Evolutionary conservation across 345 rosid species (phyloP), one percentile per base, ranked within the genome.

Genomic region (Citrus inodora): DNA sequence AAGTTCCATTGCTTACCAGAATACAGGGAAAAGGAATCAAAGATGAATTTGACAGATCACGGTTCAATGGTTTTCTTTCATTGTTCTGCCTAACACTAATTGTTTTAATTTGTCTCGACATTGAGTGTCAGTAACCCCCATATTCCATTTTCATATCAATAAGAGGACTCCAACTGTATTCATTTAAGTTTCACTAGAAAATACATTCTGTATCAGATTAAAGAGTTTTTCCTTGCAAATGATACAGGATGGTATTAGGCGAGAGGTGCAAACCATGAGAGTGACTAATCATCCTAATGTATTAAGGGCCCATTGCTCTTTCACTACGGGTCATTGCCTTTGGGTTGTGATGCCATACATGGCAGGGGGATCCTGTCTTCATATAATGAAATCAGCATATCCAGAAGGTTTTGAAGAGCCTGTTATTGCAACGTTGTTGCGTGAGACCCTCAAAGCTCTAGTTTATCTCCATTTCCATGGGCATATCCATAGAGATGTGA

Each of bases 321-420:
- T 96, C 80, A 90, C 95, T 38, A 13, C 95, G 51, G 92, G 91
- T 70, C 91, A 90, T 53, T 82, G 82, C 83, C 99, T 96, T 78
- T 96, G 99, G 99, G 95, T 92, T 83, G 99, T 96, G 85, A 96
- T 96, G 99, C 98, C 99, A 6, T 96, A 91, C 90, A 96, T 96
- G 99, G 92, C 92, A 71, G 97, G 97, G 66, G 99, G 99, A 70
- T 96, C 99, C 65, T 96, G 98, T 88, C 90, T 96, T 80, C 99
- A 93, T 84, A 90, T 94, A 73, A 96, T 96, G 88, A 92, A 95
- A 86, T 91, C 93, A 67, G 78, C 94, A 69, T 87, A 75, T 86
- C 89, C 84, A 40, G 99, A 92, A 78, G 98, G 99, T 84, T 96
- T 96, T 85, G 99, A 96, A 73, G 98, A 96, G 83, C 91, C 91